Conservation (phyloP, 805 yeast genomes). For the Lipomyces lipofer region DNA sequence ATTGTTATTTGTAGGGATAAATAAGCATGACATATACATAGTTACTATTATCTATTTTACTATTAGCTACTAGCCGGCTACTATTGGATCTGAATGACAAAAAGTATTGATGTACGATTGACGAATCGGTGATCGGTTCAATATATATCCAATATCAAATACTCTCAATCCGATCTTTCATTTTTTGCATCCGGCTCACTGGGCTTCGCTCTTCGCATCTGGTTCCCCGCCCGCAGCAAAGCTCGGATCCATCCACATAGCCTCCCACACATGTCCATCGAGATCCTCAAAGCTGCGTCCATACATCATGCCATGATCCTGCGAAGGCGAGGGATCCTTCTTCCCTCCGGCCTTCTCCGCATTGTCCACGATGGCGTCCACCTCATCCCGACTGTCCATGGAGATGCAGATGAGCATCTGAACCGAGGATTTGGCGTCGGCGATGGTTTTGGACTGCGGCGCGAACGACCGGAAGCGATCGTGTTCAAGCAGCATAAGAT, state of each 20-base stretch:
- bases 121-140: no score
- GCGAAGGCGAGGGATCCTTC: conserved; percentile 2
- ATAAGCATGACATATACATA: no score
- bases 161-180: background rate
- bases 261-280: conserved; percentile 6
- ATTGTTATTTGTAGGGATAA: no score
- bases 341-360: conserved; percentile 3
- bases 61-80: no score
- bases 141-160: background rate
- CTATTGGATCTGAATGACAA: no score
- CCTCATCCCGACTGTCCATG: conserved; percentile 3
- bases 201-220: background rate
- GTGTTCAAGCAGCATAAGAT: background rate
- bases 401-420: conserved; percentile 8
- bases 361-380: background rate
- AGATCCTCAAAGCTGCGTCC: conserved; percentile 4
- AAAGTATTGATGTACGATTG: no score
- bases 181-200: conserved; percentile 2
- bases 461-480: background rate
- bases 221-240: background rate
- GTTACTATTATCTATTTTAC: no score
- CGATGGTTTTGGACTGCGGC: background rate
- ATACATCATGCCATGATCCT: conserved; percentile 5
- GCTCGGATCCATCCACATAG: conserved; percentile 3
- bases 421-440: conserved; percentile 7